These are phyloP conservation scores for Botryobasidium botryosum DNA, from an alignment of 768 basidiomycete genomes.

Conservation along the genomic window DNA sequence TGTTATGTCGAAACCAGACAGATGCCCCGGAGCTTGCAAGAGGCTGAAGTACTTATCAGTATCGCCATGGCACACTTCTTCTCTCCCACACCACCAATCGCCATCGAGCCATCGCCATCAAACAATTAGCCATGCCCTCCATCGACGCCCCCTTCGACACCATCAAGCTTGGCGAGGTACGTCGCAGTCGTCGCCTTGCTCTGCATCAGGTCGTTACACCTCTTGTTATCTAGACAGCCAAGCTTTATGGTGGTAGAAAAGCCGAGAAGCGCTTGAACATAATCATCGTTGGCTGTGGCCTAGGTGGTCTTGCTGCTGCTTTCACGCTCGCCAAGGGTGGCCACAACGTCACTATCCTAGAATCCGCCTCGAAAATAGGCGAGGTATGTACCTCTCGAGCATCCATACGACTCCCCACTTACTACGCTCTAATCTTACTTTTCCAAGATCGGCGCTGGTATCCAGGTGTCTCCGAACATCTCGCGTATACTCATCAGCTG, in stretches of 20 bases:
- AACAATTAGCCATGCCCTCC: too few species aligned
- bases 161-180: too few species aligned
- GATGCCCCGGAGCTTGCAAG: too few species aligned
- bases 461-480: conserved; percentile 35
- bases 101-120: too few species aligned
- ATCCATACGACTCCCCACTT: conserved; percentile 22
- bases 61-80: too few species aligned
- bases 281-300: conserved; percentile 34
- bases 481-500: conserved; percentile 36
- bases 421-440: background rate
- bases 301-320: conserved; percentile 40
- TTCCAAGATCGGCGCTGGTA: conserved; percentile 9
- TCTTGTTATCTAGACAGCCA: too few species aligned
- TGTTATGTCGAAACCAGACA: too few species aligned
- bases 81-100: too few species aligned
- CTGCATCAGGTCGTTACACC: too few species aligned
- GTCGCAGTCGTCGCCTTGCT: too few species aligned
- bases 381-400: conserved; percentile 38
- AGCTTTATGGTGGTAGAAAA: conserved; percentile 15
- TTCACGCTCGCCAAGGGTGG: conserved; percentile 38
- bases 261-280: conserved; percentile 27
- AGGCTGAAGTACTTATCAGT: too few species aligned
- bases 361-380: conserved; percentile 29
- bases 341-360: conserved; percentile 42
- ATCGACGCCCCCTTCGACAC: too few species aligned